Base-by-base conservation (phyloP, 169 alveolate genomes). In the Amoebophrya sp. region DNA sequence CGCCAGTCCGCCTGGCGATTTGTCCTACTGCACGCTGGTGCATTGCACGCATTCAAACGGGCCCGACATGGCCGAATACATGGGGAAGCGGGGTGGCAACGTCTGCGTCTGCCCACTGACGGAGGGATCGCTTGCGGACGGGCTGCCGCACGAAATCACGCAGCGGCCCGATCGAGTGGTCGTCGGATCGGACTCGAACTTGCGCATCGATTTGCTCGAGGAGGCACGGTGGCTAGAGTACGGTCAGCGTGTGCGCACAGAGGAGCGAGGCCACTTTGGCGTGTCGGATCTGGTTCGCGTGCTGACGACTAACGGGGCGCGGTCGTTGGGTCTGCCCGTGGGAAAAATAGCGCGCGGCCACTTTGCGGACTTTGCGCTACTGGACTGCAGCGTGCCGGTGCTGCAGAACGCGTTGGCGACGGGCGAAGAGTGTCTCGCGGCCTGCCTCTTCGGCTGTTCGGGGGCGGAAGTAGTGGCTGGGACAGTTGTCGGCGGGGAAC, bases 81-180 rank as follows among this genome's bases (percentile, higher is more conserved):
- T 33, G 40, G 91, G 29, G 77, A n/a, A 23, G 39, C 66, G 66
- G 18, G 91, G 91, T 29, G 39, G 77, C 35, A 89, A 89, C 77
- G 41, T 40, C 23, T 89, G 91, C 38, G 41, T 89, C 2, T 89
- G 91, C 38, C 91, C 91, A 53, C 25, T 54, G 55, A 89, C 91
- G 7, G 91, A 89, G 91, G 91, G 91, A 18, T 40, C 55, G 39
- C 77, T 89, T 0, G 91, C 91, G 23, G 91, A 89, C 23, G 91
- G 91, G 23, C 25, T 89, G 1, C 91, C 91, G 29, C 91, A n/a
- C n/a, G n/a, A n/a, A n/a, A n/a, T n/a, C n/a, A n/a, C n/a, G n/a
- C n/a, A n/a, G n/a, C n/a, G n/a, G n/a, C n/a, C n/a, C n/a, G n/a
- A n/a, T n/a, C n/a, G 39, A 53, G 91, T 89, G 35, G 40, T 40